These are phyloP conservation scores for Rhodotorula babjevae DNA, from an alignment of 768 basidiomycete species.

Conservation along the genomic window DNA sequence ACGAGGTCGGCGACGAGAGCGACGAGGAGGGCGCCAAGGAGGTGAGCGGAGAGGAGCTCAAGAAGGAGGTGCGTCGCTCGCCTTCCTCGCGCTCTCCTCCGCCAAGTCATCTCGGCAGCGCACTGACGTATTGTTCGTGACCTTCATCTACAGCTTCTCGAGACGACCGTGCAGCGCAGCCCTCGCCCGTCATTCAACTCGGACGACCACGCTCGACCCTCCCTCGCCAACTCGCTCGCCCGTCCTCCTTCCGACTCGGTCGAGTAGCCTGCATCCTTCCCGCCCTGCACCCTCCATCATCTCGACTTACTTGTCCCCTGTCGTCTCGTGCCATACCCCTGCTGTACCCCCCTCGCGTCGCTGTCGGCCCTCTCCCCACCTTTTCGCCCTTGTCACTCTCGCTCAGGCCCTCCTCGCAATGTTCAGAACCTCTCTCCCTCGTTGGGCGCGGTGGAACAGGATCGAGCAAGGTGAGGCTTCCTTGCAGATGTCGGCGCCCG, in stretches of 20 bases:
- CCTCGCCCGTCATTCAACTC: conserved; percentile 18
- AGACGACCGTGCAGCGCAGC: conserved; percentile 6
- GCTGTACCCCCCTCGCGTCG: neutral
- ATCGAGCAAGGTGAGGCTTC: neutral
- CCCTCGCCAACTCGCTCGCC: neutral
- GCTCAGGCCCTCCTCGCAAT: too few relatives aligned
- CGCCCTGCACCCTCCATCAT: neutral
- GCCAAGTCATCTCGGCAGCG: too few relatives aligned
- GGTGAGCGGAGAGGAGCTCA: conserved; percentile 68
- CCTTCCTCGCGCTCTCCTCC: neutral
- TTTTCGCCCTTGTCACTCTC: too few relatives aligned
- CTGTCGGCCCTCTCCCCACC: too few relatives aligned
- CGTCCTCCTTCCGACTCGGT: neutral
- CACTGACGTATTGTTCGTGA: too few relatives aligned
- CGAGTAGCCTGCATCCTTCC: neutral
- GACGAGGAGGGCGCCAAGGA: conserved; percentile 54
- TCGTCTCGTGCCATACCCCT: neutral
- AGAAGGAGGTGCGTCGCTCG: conserved; percentile 51
- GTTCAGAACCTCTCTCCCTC: too few relatives aligned
- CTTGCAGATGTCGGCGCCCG: too few relatives aligned
- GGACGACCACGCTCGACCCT: neutral
- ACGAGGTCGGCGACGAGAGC: conserved; percentile 51
- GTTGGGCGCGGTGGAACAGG: too few relatives aligned
- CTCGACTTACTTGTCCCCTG: neutral
- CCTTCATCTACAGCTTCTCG: conserved; percentile 14